Evolutionary conservation across 768 basidiomycete species (phyloP).

Genomic region (Boletus insuetus): DNA sequence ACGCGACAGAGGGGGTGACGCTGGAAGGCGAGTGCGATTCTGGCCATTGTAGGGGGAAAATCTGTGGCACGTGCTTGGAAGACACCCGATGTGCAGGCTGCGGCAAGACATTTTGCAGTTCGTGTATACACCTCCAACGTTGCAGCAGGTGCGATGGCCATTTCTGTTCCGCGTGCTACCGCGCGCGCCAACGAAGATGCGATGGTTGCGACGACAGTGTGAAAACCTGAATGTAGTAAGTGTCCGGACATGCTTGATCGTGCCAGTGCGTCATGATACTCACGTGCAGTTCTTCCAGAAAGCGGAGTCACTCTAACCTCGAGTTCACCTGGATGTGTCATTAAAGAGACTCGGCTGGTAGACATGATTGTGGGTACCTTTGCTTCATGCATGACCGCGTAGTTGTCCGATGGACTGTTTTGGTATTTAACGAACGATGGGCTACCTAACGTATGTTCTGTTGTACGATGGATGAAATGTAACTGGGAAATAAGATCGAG

Average conservation of each 20-base stretch:
- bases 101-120: constrained; percentile 8
- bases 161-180: constrained; percentile 9
- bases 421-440: neutral
- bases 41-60: constrained; percentile 1
- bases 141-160: constrained; percentile 7
- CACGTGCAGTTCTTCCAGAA: neutral
- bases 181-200: neutral
- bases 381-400: neutral
- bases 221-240: neutral
- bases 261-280: neutral
- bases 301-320: no score
- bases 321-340: no score
- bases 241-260: neutral
- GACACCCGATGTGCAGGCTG: constrained; percentile 14
- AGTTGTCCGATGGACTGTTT: neutral
- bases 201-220: neutral
- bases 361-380: neutral
- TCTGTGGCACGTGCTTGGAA: constrained; percentile 14
- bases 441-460: neutral
- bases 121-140: constrained; percentile 3
- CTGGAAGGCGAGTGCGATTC: constrained; percentile 2
- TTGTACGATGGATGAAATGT: neutral
- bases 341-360: neutral
- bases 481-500: neutral
- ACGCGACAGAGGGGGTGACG: constrained; percentile 10